Conservation (phyloP, 2,329 filamentous ascomycete genomes). For the Pseudocercospora musae region DNA sequence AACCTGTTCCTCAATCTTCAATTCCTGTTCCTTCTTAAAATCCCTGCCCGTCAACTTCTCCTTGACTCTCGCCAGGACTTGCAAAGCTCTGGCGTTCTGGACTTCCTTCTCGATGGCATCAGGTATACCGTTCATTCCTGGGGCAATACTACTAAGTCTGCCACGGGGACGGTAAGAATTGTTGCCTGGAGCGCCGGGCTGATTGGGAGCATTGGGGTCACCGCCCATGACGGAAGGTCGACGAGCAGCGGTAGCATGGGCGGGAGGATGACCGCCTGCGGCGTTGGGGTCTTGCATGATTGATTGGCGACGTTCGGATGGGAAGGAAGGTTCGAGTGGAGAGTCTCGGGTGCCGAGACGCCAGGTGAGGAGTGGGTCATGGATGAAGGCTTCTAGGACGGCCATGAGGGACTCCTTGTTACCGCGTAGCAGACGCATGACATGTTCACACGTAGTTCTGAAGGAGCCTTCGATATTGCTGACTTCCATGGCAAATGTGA, state of each 20-base stretch:
- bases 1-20: slow-evolving; percentile 82
- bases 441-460: slow-evolving; percentile 95
- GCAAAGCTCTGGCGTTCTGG: slow-evolving; percentile 88
- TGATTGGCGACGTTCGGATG: slow-evolving; percentile 58
- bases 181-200: slow-evolving; percentile 32
- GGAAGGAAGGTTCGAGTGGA: slow-evolving; percentile 58
- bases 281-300: slow-evolving; percentile 50
- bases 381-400: slow-evolving; percentile 97
- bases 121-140: slow-evolving; percentile 29
- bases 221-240: slow-evolving; percentile 33
- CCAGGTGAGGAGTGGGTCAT: slow-evolving; percentile 98
- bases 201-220: slow-evolving; percentile 29
- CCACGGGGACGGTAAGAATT: slow-evolving; percentile 14
- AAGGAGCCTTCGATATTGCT: slow-evolving; percentile 99
- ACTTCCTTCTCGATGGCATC: slow-evolving; percentile 58
- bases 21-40: slow-evolving; percentile 81
- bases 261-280: slow-evolving; percentile 4
- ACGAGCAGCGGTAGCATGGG: slow-evolving; percentile 22
- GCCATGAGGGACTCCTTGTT: slow-evolving; percentile 99
- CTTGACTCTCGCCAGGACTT: slow-evolving; percentile 86
- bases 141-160: slow-evolving; percentile 23
- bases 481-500: slow-evolving; percentile 99
- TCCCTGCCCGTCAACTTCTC: slow-evolving; percentile 94
- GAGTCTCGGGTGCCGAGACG: slow-evolving; percentile 67
- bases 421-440: slow-evolving; percentile 92